Evolutionary conservation across 176 grass and related monocot genomes (phyloP), one percentile per base, ranked within the genome.

Genomic region (Avena eriantha): DNA sequence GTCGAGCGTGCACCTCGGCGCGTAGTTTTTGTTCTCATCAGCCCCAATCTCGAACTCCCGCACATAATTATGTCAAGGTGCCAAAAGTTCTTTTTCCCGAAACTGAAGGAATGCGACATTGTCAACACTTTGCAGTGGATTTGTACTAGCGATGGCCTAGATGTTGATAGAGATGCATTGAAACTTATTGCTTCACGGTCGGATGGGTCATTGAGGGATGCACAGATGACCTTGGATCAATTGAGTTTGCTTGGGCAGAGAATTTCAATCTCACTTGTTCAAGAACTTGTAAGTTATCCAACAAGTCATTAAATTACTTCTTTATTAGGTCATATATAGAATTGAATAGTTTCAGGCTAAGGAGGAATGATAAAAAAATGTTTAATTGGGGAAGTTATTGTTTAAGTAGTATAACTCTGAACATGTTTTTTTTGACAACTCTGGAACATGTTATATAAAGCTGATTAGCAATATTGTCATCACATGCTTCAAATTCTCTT

Each of bases 221-320:
- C 94, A 17, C 85, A 93, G 83, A 99, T 99, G 97, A 99, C 90
- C 67, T 82, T 99, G 81, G 97, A 99, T 87, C 97, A 99, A 63
- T 69, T 99, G 73, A 94, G 97, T 70, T 90, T 99, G 89, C 90
- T 96, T 79, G 93, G 93, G 14, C 94, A 94, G 87, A 92, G 89
- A 92, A 93, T 99, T 82, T 93, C 97, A 36, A 86, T 94, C 72
- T 84, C 89, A 18, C 89, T 99, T 74, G 97, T 99, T 78, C 97
- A 96, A 91, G 94, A 99, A 83, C 92, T 99, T 84, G 97, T 99
- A 88, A 96, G 97, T 93, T 88, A 64, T 55, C 81, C 21, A 29
- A 51, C 39, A 76, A 41, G 39, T 41, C 7, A 41, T 41, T 41
- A 7, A 35, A 83, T 64, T 68, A 2, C 60, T 56, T 80, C 63